These are phyloP conservation scores for Miscanthus lutarioriparius DNA, from an alignment of 176 grass and related monocot genomes.

Conservation along the genomic window DNA sequence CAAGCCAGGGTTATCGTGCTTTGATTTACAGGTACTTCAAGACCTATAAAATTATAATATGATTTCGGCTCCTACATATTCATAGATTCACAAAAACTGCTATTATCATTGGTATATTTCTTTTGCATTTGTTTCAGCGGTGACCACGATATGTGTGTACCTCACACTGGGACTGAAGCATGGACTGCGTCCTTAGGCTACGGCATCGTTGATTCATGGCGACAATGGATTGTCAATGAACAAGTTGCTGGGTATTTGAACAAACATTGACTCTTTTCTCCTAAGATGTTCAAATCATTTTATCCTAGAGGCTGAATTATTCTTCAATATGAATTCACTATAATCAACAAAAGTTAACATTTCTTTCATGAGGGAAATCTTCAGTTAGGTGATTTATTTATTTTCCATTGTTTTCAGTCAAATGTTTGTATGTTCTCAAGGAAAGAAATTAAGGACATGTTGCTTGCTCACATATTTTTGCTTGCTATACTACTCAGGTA, in stretches of 20 bases:
- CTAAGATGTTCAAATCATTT: not conserved
- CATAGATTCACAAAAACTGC: not conserved
- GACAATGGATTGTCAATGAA: constrained; percentile 54
- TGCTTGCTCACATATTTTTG: not conserved
- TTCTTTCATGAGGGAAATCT: not conserved
- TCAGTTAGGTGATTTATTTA: not conserved
- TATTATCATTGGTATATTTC: not conserved
- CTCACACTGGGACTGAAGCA: constrained; percentile 76
- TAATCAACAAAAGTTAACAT: not conserved
- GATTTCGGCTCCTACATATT: not conserved
- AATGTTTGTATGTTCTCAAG: not conserved
- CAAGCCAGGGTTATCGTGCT: constrained; percentile 67
- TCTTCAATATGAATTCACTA: not conserved
- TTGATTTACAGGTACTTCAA: constrained; percentile 76
- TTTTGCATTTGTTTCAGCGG: constrained; percentile 56
- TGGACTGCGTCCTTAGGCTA: constrained; percentile 85
- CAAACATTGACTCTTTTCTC: not conserved
- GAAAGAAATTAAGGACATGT: not conserved
- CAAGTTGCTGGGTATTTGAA: constrained; percentile 84
- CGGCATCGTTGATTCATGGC: constrained; percentile 65
- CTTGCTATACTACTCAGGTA: constrained; percentile 57
- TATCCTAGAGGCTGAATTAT: constrained; percentile 4
- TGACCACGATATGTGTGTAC: constrained; percentile 97
- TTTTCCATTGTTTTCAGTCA: not conserved
- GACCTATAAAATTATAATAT: constrained; percentile 9